These are phyloP conservation scores for Colletotrichum falcatum DNA, from an alignment of 2,329 filamentous ascomycete genomes.

Conservation along the genomic window DNA sequence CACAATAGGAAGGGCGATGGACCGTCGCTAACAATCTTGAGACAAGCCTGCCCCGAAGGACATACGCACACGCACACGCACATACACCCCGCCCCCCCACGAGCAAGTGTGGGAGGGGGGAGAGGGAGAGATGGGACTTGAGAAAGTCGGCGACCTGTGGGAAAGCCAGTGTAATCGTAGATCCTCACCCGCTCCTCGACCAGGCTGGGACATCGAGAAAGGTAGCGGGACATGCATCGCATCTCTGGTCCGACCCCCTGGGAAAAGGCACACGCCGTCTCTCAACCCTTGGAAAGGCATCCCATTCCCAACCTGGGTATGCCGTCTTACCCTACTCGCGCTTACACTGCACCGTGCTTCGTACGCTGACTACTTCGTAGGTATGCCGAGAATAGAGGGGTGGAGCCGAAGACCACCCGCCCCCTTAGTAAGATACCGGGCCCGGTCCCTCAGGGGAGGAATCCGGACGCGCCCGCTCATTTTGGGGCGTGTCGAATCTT, in stretches of 20 bases:
- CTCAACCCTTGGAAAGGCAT: neutral
- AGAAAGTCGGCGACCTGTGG: slow-evolving; percentile 9
- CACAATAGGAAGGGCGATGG: neutral
- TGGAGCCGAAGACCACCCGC: slow-evolving; percentile 6
- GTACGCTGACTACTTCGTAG: slow-evolving; percentile 1
- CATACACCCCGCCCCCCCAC: no score
- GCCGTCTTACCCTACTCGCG: slow-evolving; percentile 4
- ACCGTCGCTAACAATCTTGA: slow-evolving; percentile 1
- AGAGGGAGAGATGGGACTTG: neutral
- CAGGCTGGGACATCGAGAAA: slow-evolving; percentile 12
- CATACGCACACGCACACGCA: neutral
- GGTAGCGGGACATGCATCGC: neutral
- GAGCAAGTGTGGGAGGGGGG: neutral
- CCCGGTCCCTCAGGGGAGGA: neutral
- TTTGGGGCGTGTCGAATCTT: slow-evolving; percentile 15
- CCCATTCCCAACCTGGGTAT: slow-evolving; percentile 2
- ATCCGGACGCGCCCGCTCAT: slow-evolving; percentile 12
- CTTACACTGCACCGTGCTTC: slow-evolving; percentile 1
- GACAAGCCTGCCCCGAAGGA: neutral
- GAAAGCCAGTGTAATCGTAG: slow-evolving; percentile 7
- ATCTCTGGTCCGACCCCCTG: slow-evolving; percentile 7
- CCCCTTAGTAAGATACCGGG: slow-evolving; percentile 1
- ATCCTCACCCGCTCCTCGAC: slow-evolving; percentile 29
- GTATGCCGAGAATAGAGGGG: slow-evolving; percentile 24
- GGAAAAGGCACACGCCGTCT: neutral